Evolutionary conservation across 1,284 basidiomycete genomes (phyloP).

Genomic region (Cutaneotrichosporon dermatis): DNA sequence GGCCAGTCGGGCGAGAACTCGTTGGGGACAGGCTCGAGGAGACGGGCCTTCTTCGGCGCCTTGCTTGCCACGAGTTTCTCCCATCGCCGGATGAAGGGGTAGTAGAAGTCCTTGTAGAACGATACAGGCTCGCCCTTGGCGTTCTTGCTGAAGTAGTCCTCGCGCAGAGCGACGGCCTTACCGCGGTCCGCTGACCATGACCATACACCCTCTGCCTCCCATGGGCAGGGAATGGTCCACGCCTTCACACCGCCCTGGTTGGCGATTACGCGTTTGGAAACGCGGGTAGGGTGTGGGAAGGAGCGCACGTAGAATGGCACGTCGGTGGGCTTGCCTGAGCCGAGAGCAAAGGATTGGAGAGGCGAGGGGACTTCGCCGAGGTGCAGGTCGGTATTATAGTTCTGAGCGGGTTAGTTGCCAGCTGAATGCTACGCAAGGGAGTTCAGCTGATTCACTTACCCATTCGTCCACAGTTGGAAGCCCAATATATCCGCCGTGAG

Average conservation of each 20-base stretch:
- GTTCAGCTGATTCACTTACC: conserved; percentile 37
- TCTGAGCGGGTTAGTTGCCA: conserved; percentile 20
- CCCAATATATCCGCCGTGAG: conserved; percentile 86
- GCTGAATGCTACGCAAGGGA: too few species aligned
- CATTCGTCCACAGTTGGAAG: conserved; percentile 76
- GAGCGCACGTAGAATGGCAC: conserved; percentile 73
- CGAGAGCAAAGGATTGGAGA: conserved; percentile 77
- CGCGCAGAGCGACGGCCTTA: conserved; percentile 69
- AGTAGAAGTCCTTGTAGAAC: conserved; percentile 82
- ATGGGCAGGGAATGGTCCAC: conserved; percentile 73
- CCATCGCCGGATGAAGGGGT: conserved; percentile 73
- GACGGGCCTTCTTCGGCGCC: conserved; percentile 55
- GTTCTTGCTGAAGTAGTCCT: conserved; percentile 78
- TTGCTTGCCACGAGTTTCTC: conserved; percentile 56
- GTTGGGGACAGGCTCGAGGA: conserved; percentile 82
- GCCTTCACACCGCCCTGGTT: conserved; percentile 56
- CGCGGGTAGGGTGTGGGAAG: conserved; percentile 75
- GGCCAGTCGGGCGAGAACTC: conserved; percentile 84
- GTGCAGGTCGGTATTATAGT: conserved; percentile 93
- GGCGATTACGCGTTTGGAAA: conserved; percentile 47
- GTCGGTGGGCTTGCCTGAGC: conserved; percentile 67
- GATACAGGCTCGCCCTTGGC: conserved; percentile 64
- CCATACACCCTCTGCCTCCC: conserved; percentile 93
- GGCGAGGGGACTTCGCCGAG: conserved; percentile 75
- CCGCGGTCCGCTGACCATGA: conserved; percentile 70